These are phyloP conservation scores for Xerophyta viscosa DNA, from an alignment of 106 monocot genomes.

Conservation along the genomic window DNA sequence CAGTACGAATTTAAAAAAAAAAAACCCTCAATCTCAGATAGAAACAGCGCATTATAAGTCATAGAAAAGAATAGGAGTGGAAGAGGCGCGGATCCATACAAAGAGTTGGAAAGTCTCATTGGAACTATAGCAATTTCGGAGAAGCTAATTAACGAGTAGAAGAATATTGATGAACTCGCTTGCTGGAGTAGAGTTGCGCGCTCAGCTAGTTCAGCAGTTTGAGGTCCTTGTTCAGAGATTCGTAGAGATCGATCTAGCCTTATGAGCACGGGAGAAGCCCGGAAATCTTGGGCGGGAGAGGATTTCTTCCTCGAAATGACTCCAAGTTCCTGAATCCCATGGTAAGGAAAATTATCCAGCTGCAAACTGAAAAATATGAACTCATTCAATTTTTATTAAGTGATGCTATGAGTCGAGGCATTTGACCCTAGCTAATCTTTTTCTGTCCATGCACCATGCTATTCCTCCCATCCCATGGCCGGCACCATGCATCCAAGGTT, in stretches of 20 bases:
- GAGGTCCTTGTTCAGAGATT: slow-evolving; percentile 78
- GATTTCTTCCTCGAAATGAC: slow-evolving; percentile 51
- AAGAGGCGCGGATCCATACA: slow-evolving; percentile 33
- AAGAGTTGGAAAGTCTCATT: slow-evolving; percentile 73
- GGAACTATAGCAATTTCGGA: slow-evolving; percentile 62
- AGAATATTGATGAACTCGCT: slow-evolving; percentile 5
- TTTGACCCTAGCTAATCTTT: no score
- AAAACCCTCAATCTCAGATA: no score
- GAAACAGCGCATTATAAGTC: slow-evolving; percentile 59
- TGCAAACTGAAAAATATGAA: no score
- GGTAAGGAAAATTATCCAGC: no score
- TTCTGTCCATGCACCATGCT: no score
- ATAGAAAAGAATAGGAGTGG: slow-evolving; percentile 18
- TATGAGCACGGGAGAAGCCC: slow-evolving; percentile 69
- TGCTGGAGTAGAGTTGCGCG: slow-evolving; percentile 52
- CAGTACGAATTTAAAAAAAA: no score
- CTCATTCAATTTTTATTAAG: no score
- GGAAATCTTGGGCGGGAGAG: slow-evolving; percentile 64
- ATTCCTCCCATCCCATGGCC: no score
- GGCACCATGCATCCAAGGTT: no score
- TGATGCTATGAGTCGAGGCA: no score
- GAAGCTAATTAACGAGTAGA: slow-evolving; percentile 4
- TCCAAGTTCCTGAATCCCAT: slow-evolving; percentile 80
- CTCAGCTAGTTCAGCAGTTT: slow-evolving; percentile 87
- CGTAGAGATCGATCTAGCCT: slow-evolving; percentile 86